A percentile compares a stretch with the other conserved stretches of the same genome.
Evolutionary conservation across 352 stramenopile species (phyloP).

Genomic region (Globisporangium takayamanum): DNA sequence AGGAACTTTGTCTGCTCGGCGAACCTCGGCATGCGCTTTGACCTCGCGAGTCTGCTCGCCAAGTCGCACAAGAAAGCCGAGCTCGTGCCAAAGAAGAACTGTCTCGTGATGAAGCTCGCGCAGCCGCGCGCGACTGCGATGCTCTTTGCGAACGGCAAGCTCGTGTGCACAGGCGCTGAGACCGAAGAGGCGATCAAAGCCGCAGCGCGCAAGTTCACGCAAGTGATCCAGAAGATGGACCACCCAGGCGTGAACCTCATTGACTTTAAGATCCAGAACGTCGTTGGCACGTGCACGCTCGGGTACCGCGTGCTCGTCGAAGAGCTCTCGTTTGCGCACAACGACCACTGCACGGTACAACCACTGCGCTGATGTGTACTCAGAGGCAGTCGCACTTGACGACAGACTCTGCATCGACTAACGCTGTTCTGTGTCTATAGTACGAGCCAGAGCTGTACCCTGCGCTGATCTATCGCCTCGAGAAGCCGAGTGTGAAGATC

Average conservation of each 20-base stretch:
- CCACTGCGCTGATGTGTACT: background rate
- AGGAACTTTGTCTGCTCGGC: slow-evolving; percentile 79
- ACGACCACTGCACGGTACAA: slow-evolving; percentile 61
- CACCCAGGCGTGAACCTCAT: slow-evolving; percentile 81
- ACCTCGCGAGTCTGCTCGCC: slow-evolving; percentile 56
- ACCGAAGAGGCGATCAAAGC: slow-evolving; percentile 72
- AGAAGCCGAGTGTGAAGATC: slow-evolving; percentile 95
- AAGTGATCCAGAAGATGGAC: slow-evolving; percentile 85
- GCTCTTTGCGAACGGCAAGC: slow-evolving; percentile 80
- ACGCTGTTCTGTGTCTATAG: slow-evolving; percentile 14
- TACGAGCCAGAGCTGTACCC: slow-evolving; percentile 99
- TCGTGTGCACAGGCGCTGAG: slow-evolving; percentile 72
- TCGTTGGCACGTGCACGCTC: slow-evolving; percentile 63
- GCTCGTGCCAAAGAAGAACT: slow-evolving; percentile 84
- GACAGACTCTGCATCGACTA: background rate
- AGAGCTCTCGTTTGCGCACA: slow-evolving; percentile 71
- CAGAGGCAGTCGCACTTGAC: background rate
- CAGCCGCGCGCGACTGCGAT: slow-evolving; percentile 68
- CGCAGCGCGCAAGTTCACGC: slow-evolving; percentile 70
- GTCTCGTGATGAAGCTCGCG: slow-evolving; percentile 75
- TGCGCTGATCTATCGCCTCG: slow-evolving; percentile 97
- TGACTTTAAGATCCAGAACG: slow-evolving; percentile 86
- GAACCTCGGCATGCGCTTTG: slow-evolving; percentile 78
- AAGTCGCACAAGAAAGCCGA: slow-evolving; percentile 74
- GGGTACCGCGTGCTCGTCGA: slow-evolving; percentile 80